Evolutionary conservation across 352 stramenopile species (phyloP).

Genomic region (Elongisporangium prolatum): DNA sequence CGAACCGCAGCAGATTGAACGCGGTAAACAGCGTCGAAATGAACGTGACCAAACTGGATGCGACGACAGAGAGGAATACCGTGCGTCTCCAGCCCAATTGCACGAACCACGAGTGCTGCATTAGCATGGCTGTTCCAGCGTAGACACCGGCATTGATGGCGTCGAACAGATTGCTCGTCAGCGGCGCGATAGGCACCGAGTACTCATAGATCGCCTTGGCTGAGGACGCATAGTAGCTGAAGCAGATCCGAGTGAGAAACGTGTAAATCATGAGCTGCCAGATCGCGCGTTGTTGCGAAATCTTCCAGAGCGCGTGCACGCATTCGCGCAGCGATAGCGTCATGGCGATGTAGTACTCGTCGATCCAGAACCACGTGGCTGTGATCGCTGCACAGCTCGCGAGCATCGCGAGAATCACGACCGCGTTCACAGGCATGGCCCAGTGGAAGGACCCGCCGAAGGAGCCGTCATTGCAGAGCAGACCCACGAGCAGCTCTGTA

Average conservation of each 20-base stretch:
- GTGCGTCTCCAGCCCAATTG: constrained; percentile 31
- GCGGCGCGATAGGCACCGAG: constrained; percentile 30
- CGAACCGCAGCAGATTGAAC: constrained; percentile 51
- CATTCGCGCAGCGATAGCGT: constrained; percentile 7
- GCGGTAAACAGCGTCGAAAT: constrained; percentile 46
- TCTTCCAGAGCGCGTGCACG: constrained; percentile 20
- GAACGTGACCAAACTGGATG: constrained; percentile 29
- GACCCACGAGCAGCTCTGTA: constrained; percentile 32
- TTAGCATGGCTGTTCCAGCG: constrained; percentile 21
- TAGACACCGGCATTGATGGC: constrained; percentile 43
- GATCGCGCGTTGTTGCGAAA: constrained; percentile 32
- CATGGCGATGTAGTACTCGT: constrained; percentile 14
- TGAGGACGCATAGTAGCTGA: constrained; percentile 53
- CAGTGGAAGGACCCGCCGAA: constrained; percentile 54
- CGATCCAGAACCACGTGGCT: constrained; percentile 34
- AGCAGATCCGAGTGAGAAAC: constrained; percentile 46
- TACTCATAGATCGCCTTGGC: constrained; percentile 56
- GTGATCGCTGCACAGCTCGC: constrained; percentile 13
- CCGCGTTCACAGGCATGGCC: constrained; percentile 34
- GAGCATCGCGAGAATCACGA: constrained; percentile 35
- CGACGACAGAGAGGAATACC: constrained; percentile 24
- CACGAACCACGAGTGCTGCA: constrained; percentile 11
- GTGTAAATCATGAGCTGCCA: constrained; percentile 33
- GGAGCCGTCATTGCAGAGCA: constrained; percentile 48
- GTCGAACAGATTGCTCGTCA: constrained; percentile 43